Base-by-base conservation (phyloP, 495 filamentous ascomycete genomes). In the Podospora bellae-mahoneyi region DNA sequence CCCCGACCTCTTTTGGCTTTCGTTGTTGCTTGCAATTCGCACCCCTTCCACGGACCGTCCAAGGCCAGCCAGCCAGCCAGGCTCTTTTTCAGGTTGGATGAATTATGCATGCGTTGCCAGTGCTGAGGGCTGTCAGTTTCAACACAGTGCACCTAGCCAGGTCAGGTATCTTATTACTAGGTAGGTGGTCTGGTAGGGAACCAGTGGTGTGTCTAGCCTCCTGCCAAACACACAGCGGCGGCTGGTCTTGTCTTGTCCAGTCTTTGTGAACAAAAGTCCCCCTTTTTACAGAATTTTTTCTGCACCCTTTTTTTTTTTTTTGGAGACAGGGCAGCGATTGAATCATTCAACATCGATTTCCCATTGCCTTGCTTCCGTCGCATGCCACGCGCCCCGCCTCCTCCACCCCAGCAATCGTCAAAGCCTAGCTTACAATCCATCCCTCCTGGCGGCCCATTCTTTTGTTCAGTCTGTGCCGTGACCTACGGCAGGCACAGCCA, bases 271-370 rank as follows among this genome's bases (percentile, higher is more conserved):
- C 20, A 64, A 39, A 28, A 19, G 4, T 23, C 19, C 32, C 32
- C n/a, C 65, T 62, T 70, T 71, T 69, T 75, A 53, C 65, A 61
- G 68, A 72, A 70, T 73, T 73, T 68, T 74, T 70, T 71, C 39
- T 39, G 62, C 64, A 71, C 62, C 32, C 67, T 44, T 71, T 66
- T 23, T 69, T 44, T 71, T 66, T 57, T 68, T 60, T 66, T 68
- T 53, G 26, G 30, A 30, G 19, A 54, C 30, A 32, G 30, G 30
- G 30, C 39, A 48, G 39, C 39, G 53, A 20, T 59, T 62, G 59
- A 59, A 56, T 54, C 58, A 39, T 58, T 30, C 59, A 61, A 30
- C 59, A 28, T 26, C 26, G 15, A 61, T 30, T 18, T 27, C 1
- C 27, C 61, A 63, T 63, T 32, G 65, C 55, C 54, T 66, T 58